Base-by-base conservation (phyloP, 73 alveolate genomes). In the Halteria grandinella region DNA sequence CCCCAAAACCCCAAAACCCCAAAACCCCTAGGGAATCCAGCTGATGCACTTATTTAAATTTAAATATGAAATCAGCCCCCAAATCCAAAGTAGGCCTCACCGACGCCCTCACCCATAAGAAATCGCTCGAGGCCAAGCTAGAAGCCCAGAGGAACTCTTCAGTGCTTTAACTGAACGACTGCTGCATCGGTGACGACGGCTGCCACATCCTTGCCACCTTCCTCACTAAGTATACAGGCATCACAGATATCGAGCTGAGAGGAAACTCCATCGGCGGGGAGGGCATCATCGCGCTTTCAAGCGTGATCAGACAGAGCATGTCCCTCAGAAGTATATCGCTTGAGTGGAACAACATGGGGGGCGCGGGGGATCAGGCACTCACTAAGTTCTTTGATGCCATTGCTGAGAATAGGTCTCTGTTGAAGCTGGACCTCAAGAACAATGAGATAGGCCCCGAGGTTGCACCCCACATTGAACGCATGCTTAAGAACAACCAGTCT, bases 101-200 rank as follows among this genome's bases (percentile, higher is more conserved):
- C n/a, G n/a, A n/a, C n/a, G n/a, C n/a, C n/a, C n/a, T n/a, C n/a
- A n/a, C n/a, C n/a, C n/a, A n/a, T n/a, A n/a, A n/a, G n/a, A n/a
- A n/a, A n/a, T n/a, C n/a, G n/a, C 17, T 75, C 15, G 87, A 75
- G 41, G 28, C 41, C 29, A 75, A 75, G 52, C 74, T 75, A 5
- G 72, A 60, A 33, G 69, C 78, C 0, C 75, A 77, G 33, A 21
- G 82, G 24, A n/a, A 23, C 14, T 37, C 72, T 25, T 15, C 75
- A 3, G 49, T 48, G 20, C 28, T 75, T 7, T 60, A 75, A 28
- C 50, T 79, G 50, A 77, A 49, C 27, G 91, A 80, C 36, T 50
- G 50, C 47, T 80, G 78, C 29, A 72, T 80, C 11, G 91, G 91
- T 15, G 91, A 80, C 45, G 91, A 80, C 29, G 90, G 90, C 4